Percentiles rank a stretch among this genome's conserved stretches.
phyloP scores from a whole-genome alignment of 1,139 yeast species.

The Eremothecium cymbalariae region DNA sequence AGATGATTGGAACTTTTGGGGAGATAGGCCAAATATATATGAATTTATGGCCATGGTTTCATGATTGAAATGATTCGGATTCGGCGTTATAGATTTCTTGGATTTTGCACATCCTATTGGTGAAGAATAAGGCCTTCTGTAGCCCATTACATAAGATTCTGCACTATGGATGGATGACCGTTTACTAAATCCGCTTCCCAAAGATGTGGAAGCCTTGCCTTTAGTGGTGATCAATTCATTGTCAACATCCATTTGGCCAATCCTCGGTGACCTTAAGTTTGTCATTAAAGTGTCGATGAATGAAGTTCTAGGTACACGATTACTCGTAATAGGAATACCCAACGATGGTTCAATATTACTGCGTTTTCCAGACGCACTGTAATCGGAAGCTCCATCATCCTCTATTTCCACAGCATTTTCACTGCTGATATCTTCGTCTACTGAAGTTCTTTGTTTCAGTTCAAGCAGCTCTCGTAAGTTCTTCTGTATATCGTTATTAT shows the following conservation, averaged over 20 bases:
- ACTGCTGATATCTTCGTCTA: background rate
- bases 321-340: constrained; percentile 16
- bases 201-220: background rate
- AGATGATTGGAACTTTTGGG: too few relatives aligned
- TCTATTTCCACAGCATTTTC: background rate
- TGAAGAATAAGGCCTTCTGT: too few relatives aligned
- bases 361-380: constrained; percentile 2
- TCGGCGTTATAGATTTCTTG: too few relatives aligned
- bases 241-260: constrained; percentile 9
- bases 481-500: constrained; percentile 1
- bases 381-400: background rate
- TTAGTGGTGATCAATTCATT: constrained; percentile 6
- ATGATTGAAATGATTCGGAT: too few relatives aligned
- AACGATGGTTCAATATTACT: constrained; percentile 2
- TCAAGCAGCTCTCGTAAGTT: background rate
- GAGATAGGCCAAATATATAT: too few relatives aligned
- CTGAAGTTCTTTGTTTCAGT: background rate
- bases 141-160: background rate
- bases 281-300: constrained; percentile 26
- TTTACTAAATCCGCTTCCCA: constrained; percentile 3
- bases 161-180: constrained; percentile 3
- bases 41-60: too few relatives aligned
- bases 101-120: too few relatives aligned
- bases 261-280: constrained; percentile 17
- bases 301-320: constrained; percentile 22